Evolutionary conservation across 148 eudicot genomes (phyloP).

Genomic region (Silene uniflora): DNA sequence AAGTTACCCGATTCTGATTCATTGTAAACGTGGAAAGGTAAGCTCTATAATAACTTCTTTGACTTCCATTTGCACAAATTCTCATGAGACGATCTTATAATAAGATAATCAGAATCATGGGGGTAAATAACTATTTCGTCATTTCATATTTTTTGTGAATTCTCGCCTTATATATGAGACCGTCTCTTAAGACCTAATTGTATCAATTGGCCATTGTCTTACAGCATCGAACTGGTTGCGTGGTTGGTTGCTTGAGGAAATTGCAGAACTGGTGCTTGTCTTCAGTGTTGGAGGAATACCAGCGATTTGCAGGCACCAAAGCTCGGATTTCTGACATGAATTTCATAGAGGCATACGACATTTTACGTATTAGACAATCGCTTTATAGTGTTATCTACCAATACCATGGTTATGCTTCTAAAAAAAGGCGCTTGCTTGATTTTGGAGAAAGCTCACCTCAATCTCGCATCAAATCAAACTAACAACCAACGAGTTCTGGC

Average conservation of each 20-base stretch:
- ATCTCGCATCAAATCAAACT: slow-evolving; percentile 40
- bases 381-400: slow-evolving; percentile 58
- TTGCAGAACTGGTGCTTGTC: slow-evolving; percentile 63
- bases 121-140: too few species aligned
- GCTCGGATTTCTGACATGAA: slow-evolving; percentile 51
- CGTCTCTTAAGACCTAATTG: too few species aligned
- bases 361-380: slow-evolving; percentile 36
- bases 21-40: slow-evolving; percentile 93
- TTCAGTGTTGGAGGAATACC: slow-evolving; percentile 61
- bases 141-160: too few species aligned
- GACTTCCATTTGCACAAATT: too few species aligned
- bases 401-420: slow-evolving; percentile 59
- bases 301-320: slow-evolving; percentile 57
- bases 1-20: slow-evolving; percentile 75
- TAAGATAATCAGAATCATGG: too few species aligned
- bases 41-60: background rate
- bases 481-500: slow-evolving; percentile 12
- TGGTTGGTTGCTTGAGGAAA: slow-evolving; percentile 69
- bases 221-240: slow-evolving; percentile 80
- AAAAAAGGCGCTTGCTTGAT: slow-evolving; percentile 56
- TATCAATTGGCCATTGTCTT: slow-evolving; percentile 5
- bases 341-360: slow-evolving; percentile 54
- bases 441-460: slow-evolving; percentile 39
- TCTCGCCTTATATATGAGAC: too few species aligned
- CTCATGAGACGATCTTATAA: background rate